These are phyloP conservation scores for Staphylotrichum longicolle DNA, from an alignment of 495 filamentous ascomycete species.

Conservation along the genomic window DNA sequence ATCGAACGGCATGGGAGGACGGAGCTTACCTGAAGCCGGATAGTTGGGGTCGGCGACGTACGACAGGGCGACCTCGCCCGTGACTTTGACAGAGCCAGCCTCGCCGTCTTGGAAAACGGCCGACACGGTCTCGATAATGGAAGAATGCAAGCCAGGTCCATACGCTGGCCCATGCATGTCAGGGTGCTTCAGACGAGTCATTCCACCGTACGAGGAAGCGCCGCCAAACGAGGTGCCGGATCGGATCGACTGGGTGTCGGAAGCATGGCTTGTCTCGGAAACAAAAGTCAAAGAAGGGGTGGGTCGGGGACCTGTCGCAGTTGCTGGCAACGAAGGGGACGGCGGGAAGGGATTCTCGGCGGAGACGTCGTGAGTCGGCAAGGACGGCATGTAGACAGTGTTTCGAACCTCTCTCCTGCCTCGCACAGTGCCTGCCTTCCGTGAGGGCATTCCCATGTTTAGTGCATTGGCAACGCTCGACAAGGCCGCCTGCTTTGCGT, in stretches of 20 bases:
- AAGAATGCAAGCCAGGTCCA: conserved; percentile 77
- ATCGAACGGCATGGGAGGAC: not conserved
- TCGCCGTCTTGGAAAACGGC: conserved; percentile 75
- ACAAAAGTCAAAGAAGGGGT: conserved; percentile 46
- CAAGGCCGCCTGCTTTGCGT: conserved; percentile 77
- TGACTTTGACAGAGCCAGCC: conserved; percentile 68
- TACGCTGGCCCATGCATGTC: conserved; percentile 73
- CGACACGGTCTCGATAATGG: conserved; percentile 86
- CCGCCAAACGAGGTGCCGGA: conserved; percentile 75
- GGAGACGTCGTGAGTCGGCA: conserved; percentile 40
- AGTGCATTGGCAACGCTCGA: conserved; percentile 90
- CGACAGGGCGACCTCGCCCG: conserved; percentile 86
- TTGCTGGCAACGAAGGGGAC: conserved; percentile 46
- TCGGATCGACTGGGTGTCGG: conserved; percentile 88
- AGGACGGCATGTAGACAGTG: conserved; percentile 70
- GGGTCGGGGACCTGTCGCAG: conserved; percentile 35
- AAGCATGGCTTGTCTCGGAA: conserved; percentile 56
- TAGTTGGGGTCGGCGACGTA: conserved; percentile 63
- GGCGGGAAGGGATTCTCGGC: conserved; percentile 46
- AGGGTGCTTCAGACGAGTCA: conserved; percentile 65
- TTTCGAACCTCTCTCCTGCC: conserved; percentile 90
- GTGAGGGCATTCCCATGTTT: conserved; percentile 54
- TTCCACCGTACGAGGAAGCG: conserved; percentile 42
- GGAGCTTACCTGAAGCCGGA: conserved; percentile 26
- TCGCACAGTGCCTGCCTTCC: conserved; percentile 74